These are phyloP conservation scores for Aspergillus panamensis DNA, from an alignment of 495 filamentous ascomycete genomes.

Conservation along the genomic window DNA sequence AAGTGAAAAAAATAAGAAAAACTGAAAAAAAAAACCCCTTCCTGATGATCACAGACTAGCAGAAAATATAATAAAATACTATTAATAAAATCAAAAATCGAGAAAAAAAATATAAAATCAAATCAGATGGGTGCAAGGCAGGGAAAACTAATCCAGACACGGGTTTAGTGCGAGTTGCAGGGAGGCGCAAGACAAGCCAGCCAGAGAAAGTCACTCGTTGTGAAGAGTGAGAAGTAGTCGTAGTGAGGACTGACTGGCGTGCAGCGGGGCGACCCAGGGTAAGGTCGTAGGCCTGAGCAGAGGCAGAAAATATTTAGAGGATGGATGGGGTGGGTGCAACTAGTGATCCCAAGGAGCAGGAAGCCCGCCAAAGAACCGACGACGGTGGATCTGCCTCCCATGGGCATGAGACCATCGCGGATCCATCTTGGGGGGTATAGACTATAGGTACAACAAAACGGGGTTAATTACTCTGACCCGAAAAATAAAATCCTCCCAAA, in stretches of 20 bases:
- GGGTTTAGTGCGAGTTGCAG: slow-evolving; percentile 17
- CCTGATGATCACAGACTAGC: slow-evolving; percentile 14
- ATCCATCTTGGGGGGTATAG: slow-evolving; percentile 14
- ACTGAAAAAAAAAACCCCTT: slow-evolving; percentile 11
- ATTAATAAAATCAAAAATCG: background rate
- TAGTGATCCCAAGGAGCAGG: slow-evolving; percentile 31
- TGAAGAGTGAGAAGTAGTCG: slow-evolving; percentile 3
- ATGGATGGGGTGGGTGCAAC: slow-evolving; percentile 20
- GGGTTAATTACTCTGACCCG: background rate
- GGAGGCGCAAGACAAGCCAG: slow-evolving; percentile 17
- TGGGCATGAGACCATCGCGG: slow-evolving; percentile 20
- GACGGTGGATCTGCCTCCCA: slow-evolving; percentile 22
- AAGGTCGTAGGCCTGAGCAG: slow-evolving; percentile 25
- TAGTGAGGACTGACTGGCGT: slow-evolving; percentile 16
- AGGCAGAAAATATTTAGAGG: slow-evolving; percentile 9
- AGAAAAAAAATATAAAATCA: background rate
- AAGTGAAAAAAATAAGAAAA: slow-evolving; percentile 6
- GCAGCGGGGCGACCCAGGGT: slow-evolving; percentile 24
- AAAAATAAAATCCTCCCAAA: background rate
- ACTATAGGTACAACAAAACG: background rate
- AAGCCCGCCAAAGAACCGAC: slow-evolving; percentile 15
- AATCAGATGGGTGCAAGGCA: slow-evolving; percentile 11
- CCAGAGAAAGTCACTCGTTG: background rate
- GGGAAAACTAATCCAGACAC: slow-evolving; percentile 17
- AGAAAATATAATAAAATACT: slow-evolving; percentile 3